A percentile compares a stretch with the other conserved stretches of the same genome.
Evolutionary conservation across 805 yeast species (phyloP).

Genomic region (Candida incommunis): DNA sequence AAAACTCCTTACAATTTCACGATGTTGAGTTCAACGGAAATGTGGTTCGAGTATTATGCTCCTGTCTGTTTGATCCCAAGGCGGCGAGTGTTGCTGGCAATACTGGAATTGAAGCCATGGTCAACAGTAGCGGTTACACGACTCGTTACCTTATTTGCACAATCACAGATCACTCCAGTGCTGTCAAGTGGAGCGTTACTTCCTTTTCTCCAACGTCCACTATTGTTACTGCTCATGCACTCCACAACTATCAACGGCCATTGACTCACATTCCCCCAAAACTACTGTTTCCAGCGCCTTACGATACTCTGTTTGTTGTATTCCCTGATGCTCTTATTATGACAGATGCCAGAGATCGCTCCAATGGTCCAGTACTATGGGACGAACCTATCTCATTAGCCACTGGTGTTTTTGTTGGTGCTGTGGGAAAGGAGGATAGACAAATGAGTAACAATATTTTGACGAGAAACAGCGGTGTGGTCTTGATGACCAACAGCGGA

Average conservation of each 20-base stretch:
- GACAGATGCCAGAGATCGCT: slow-evolving; percentile 35
- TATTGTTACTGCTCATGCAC: not conserved
- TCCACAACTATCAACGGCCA: not conserved
- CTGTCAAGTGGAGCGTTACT: not conserved
- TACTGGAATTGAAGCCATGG: too few species aligned
- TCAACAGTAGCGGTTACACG: not conserved
- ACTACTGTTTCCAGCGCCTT: slow-evolving; percentile 44
- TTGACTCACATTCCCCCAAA: slow-evolving; percentile 23
- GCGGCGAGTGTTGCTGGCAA: too few species aligned
- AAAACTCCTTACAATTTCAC: not conserved
- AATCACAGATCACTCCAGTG: not conserved
- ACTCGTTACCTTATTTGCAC: not conserved
- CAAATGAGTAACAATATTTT: slow-evolving; percentile 12
- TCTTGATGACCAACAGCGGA: slow-evolving; percentile 35
- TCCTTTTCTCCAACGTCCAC: not conserved
- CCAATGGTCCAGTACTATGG: slow-evolving; percentile 39
- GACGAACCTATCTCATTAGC: slow-evolving; percentile 59
- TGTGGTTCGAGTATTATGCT: not conserved
- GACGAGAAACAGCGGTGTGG: slow-evolving; percentile 30
- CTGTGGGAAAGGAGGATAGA: slow-evolving; percentile 38
- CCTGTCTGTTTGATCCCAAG: not conserved
- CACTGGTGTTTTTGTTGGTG: slow-evolving; percentile 36
- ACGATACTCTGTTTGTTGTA: slow-evolving; percentile 45
- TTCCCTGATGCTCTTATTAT: slow-evolving; percentile 48
- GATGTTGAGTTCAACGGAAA: not conserved